Base-by-base conservation (phyloP, 2,329 filamentous ascomycete species). In the Clonostachys chloroleuca region DNA sequence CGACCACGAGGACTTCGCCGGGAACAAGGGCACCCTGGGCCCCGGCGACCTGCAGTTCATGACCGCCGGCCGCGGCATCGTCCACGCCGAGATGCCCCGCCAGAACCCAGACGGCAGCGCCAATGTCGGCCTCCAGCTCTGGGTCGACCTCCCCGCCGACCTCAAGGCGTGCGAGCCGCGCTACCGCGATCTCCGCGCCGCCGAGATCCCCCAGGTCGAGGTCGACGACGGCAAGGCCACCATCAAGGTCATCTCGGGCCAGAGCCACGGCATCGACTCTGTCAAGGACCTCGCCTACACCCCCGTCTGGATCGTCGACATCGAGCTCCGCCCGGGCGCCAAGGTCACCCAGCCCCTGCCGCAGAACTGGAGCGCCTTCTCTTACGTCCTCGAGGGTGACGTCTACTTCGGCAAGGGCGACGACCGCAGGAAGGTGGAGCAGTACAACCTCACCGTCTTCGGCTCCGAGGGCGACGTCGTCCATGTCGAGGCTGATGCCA, bases 11-110 rank as follows among this genome's bases (percentile, higher is more conserved):
- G 91, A 96, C 66, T 96, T 96, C 56, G 85, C 89, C 3, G 91
- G 91, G 12, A 85, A 94, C 70, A 78, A 78, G 44, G 94, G 92
- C 49, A 94, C 87, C 5, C 89, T 97, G 56, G 78, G 86, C 51
- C 70, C 87, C 0, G 92, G 92, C n/a, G 92, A 96, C 63, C 71
- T 97, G 43, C 92, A 97, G 64, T 97, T 97, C 76, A 97, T 97
- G 94, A 96, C 92, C 0, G 92, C 92, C 1, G 92, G 92, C 5
- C 75, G 79, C 17, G 92, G 92, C 40, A 95, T 97, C 58, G 87
- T 96, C 66, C 94, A 97, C 67, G 89, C 92, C 36, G 92, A 97
- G 69, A 96, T 97, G 91, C 92, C 92, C 10, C 79, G 81, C 47
- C 82, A 88, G 60, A 89, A 90, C 62, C 64, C 76, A 1, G 88